Base-by-base conservation (phyloP, 495 filamentous ascomycete genomes). In the Annulohypoxylon bovei region DNA sequence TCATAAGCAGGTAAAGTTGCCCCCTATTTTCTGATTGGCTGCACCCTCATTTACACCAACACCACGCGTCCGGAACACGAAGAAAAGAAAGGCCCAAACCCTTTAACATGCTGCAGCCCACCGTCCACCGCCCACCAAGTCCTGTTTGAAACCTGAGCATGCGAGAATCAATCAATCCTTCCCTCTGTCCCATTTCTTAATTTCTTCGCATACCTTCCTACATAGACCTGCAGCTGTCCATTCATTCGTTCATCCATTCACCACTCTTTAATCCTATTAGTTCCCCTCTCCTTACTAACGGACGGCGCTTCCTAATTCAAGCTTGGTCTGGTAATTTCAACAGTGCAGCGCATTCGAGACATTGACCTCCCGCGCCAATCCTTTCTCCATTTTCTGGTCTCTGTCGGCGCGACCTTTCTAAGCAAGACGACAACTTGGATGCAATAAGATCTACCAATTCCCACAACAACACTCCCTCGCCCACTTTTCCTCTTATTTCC, bases 361-460 rank as follows among this genome's bases (percentile, higher is more conserved):
- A 75, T 67, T 50, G 47, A 72, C 56, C 49, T 61, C 56, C 74
- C 74, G 60, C 76, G 65, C 64, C 57, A 62, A 65, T 67, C 56
- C 60, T 71, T 53, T 53, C 58, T 59, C 47, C 58, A 49, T 67
- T 65, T 35, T 30, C 54, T 64, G 62, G 67, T 49, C 69, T 71
- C 69, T 30, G 53, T 46, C 57, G 67, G 65, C 74, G 74, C 74
- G 71, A 74, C 74, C 74, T 69, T 52, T 53, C 62, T 59, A 33
- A 32, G 33, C 59, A 61, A 25, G 54, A 50, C 65, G 71, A 62
- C 67, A 55, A 33, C 33, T 60, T 33, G 58, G 65, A 65, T 58
- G 72, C 75, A 77, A 77, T 77, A 77, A 77, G 75, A 77, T 70
- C 70, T 69, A 40, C 40, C 67, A 56, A 71, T 67, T 70, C 73